Evolutionary conservation across 192 early-diverging fungal species (phyloP).

Genomic region (Linnemannia hyalina): DNA sequence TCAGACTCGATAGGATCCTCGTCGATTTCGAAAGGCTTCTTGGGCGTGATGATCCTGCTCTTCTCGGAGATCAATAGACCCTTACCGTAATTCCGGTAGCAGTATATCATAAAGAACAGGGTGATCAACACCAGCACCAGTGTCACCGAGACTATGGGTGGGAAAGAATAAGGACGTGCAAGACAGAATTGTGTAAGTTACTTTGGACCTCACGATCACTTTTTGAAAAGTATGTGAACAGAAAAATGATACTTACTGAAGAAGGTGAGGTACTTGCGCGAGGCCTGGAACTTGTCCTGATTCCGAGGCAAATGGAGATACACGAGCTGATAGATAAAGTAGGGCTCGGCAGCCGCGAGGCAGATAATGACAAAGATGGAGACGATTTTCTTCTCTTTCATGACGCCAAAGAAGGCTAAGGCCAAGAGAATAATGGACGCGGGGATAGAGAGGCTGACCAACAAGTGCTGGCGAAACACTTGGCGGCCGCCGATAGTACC

Average conservation of each 20-base stretch:
- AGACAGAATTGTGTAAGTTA: neutral
- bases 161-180: neutral
- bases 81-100: conserved; percentile 56
- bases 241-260: conserved; percentile 35
- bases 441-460: conserved; percentile 39
- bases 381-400: conserved; percentile 34
- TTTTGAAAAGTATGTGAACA: neutral
- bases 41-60: conserved; percentile 3
- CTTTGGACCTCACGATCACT: neutral
- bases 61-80: conserved; percentile 40
- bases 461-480: conserved; percentile 34
- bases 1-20: conserved; percentile 35
- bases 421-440: conserved; percentile 33
- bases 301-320: conserved; percentile 17
- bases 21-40: conserved; percentile 50
- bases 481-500: conserved; percentile 19
- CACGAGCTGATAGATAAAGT: conserved; percentile 45
- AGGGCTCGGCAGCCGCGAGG: conserved; percentile 35
- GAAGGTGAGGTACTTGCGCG: conserved; percentile 48
- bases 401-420: conserved; percentile 45
- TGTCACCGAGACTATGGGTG: conserved; percentile 34
- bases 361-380: conserved; percentile 47
- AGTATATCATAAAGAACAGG: conserved; percentile 47
- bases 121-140: conserved; percentile 42
- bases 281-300: conserved; percentile 17